Evolutionary conservation across 2,329 filamentous ascomycete species (phyloP).

Genomic region (Cordyceps pruinosa): DNA sequence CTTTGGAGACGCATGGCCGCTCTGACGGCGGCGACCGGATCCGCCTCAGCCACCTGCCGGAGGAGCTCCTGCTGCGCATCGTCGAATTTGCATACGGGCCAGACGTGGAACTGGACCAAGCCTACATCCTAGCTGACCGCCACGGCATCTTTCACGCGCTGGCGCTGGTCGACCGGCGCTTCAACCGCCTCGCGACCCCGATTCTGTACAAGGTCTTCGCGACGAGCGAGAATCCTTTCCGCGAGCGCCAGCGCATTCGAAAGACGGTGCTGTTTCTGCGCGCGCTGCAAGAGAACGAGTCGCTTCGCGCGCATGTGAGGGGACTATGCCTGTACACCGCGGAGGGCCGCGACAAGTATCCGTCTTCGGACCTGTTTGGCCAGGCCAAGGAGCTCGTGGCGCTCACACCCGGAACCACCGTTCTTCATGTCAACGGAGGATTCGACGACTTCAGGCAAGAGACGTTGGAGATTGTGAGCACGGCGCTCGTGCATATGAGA

Average conservation of each 20-base stretch:
- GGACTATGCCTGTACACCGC: not conserved
- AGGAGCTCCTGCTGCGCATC: conserved; percentile 2
- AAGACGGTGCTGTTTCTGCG: not conserved
- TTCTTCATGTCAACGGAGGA: not conserved
- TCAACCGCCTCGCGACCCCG: not conserved
- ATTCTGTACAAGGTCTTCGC: not conserved
- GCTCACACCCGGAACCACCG: not conserved
- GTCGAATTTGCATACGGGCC: not conserved
- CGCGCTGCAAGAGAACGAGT: not conserved
- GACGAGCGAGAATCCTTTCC: conserved; percentile 1
- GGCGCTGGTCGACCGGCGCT: not conserved
- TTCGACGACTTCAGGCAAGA: not conserved
- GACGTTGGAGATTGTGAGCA: not conserved
- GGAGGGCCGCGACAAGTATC: not conserved
- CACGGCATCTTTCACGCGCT: not conserved
- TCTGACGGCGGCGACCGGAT: not conserved
- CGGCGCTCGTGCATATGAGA: not conserved
- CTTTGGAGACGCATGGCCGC: not conserved
- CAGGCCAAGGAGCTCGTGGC: not conserved
- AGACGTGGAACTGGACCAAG: not conserved
- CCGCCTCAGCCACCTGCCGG: not conserved
- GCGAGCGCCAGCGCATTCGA: not conserved
- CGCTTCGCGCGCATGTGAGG: not conserved
- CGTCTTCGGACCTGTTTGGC: not conserved
- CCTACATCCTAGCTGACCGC: not conserved